These are phyloP conservation scores for Wickerhamomyces sydowiorum DNA, from an alignment of 805 yeast genomes.

Conservation along the genomic window DNA sequence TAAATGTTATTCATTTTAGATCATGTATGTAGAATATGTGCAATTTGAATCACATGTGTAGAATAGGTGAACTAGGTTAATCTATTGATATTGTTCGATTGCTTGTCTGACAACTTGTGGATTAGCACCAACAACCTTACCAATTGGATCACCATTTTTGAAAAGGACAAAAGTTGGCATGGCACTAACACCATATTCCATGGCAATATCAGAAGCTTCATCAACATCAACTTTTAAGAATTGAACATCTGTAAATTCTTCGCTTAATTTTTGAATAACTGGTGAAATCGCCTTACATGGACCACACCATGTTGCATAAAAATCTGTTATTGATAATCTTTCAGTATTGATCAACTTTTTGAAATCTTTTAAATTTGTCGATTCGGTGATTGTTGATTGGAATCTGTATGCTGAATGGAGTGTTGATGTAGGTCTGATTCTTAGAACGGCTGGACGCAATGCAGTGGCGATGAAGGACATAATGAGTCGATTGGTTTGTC, in stretches of 20 bases:
- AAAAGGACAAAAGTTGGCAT: slow-evolving; percentile 72
- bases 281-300: slow-evolving; percentile 76
- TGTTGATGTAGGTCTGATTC: slow-evolving; percentile 2
- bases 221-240: slow-evolving; percentile 74
- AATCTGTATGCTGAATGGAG: slow-evolving; percentile 3
- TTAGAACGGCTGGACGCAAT: slow-evolving; percentile 3
- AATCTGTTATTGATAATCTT: slow-evolving; percentile 52
- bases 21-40: no score
- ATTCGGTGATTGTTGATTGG: slow-evolving; percentile 26
- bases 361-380: slow-evolving; percentile 30
- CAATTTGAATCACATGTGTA: no score
- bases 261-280: slow-evolving; percentile 35
- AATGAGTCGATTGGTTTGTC: no score
- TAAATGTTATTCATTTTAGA: no score
- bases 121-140: slow-evolving; percentile 60
- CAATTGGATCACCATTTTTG: slow-evolving; percentile 53
- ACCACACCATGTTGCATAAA: slow-evolving; percentile 73
- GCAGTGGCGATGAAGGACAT: background rate
- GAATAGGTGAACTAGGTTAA: background rate
- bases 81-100: slow-evolving; percentile 23
- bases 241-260: slow-evolving; percentile 40
- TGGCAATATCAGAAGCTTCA: slow-evolving; percentile 51
- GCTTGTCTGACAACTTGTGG: slow-evolving; percentile 28
- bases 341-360: slow-evolving; percentile 26
- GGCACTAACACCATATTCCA: slow-evolving; percentile 56